Conservation (phyloP, 2,329 filamentous ascomycete genomes). For the Curvularia sp. region DNA sequence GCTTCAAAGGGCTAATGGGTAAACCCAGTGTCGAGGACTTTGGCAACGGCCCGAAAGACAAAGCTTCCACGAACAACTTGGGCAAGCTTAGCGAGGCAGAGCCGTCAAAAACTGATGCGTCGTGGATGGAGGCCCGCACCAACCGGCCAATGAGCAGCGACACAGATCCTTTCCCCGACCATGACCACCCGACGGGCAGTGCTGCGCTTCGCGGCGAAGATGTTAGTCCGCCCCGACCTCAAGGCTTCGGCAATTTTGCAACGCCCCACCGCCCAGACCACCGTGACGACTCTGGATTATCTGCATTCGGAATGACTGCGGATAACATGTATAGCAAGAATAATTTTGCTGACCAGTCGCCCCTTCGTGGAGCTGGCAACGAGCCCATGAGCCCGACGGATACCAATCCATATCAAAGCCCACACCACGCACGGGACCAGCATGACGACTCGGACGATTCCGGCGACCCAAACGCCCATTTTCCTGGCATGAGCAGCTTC, state of each 20-base stretch:
- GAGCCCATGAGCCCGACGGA: constrained; percentile 89
- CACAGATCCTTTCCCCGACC: constrained; percentile 76
- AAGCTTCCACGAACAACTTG: constrained; percentile 60
- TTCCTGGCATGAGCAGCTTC: constrained; percentile 62
- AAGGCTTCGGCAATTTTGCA: constrained; percentile 54
- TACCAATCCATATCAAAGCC: constrained; percentile 95
- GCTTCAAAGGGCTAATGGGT: constrained; percentile 82
- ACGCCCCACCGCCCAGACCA: constrained; percentile 55
- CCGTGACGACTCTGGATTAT: constrained; percentile 66
- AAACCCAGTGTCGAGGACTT: constrained; percentile 77
- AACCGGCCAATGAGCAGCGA: constrained; percentile 64
- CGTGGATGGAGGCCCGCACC: constrained; percentile 58
- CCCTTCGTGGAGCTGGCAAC: constrained; percentile 58
- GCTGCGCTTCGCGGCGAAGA: constrained; percentile 80
- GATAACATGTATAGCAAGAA: constrained; percentile 64
- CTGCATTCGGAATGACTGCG: constrained; percentile 67
- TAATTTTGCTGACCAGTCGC: constrained; percentile 64
- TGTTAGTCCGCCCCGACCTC: constrained; percentile 61
- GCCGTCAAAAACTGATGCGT: constrained; percentile 55
- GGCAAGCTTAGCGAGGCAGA: constrained; percentile 62
- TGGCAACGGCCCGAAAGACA: constrained; percentile 60
- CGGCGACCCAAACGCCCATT: constrained; percentile 59
- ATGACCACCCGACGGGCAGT: constrained; percentile 69
- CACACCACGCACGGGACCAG: constrained; percentile 74
- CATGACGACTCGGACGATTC: constrained; percentile 65